phyloP scores from a whole-genome alignment of 179 eudicot species.

The Silene noctiflora region DNA sequence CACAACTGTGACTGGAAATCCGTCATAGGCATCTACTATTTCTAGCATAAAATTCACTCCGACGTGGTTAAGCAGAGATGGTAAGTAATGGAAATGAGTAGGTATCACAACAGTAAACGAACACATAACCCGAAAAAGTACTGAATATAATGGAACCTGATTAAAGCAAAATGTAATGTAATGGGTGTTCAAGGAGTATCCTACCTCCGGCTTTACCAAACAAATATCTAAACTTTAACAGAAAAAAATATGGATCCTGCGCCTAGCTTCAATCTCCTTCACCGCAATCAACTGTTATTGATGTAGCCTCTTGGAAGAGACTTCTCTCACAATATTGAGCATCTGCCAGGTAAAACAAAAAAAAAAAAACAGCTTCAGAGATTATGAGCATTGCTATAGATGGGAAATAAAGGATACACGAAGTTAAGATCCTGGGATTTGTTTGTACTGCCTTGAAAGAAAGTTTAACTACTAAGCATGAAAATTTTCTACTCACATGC shows the following conservation, averaged over 20 bases:
- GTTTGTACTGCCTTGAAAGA: background rate
- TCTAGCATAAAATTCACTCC: background rate
- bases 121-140: background rate
- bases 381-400: background rate
- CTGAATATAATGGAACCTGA: constrained; percentile 7
- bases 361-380: background rate
- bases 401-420: background rate
- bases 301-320: constrained; percentile 4
- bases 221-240: constrained; percentile 6
- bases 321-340: background rate
- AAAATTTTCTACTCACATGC: background rate
- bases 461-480: background rate
- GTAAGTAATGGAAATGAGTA: background rate
- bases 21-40: background rate
- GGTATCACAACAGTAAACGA: background rate
- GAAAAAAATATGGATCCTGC: constrained; percentile 4
- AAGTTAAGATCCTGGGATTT: background rate
- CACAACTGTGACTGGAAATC: background rate
- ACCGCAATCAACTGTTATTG: background rate
- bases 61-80: background rate
- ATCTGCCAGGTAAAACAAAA: background rate
- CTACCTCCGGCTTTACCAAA: constrained; percentile 11
- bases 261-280: constrained; percentile 13
- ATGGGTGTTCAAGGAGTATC: constrained; percentile 6
- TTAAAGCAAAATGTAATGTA: background rate